phyloP scores from a whole-genome alignment of 805 yeast genomes.

The Teunomyces lycoperdinae region DNA sequence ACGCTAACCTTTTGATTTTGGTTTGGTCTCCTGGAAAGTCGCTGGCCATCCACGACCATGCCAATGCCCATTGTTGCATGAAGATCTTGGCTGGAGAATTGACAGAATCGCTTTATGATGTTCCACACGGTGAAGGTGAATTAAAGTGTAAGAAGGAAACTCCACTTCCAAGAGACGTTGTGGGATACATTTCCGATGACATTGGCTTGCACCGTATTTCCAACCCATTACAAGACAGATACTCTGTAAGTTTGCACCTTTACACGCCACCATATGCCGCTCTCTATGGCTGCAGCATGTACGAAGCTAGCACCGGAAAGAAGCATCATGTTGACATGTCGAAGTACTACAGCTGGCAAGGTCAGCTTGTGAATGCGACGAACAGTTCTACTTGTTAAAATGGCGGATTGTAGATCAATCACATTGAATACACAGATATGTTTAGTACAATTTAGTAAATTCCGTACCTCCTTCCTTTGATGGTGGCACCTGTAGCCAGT shows the following conservation, averaged over 20 bases:
- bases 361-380: conserved; percentile 31
- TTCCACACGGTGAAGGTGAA: conserved; percentile 37
- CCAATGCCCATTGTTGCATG: conserved; percentile 74
- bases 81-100: conserved; percentile 61
- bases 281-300: conserved; percentile 51
- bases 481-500: conserved; percentile 80
- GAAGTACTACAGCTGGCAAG: conserved; percentile 61
- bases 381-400: conserved; percentile 10
- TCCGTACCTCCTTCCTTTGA: conserved; percentile 53
- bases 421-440: background rate
- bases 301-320: conserved; percentile 48
- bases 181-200: conserved; percentile 62
- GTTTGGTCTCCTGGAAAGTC: conserved; percentile 71
- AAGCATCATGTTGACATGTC: conserved; percentile 57
- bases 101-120: conserved; percentile 53
- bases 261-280: conserved; percentile 78
- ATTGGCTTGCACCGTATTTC: conserved; percentile 65
- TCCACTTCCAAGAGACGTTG: conserved; percentile 38
- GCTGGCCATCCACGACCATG: conserved; percentile 71
- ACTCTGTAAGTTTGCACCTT: conserved; percentile 63
- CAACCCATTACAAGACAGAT: conserved; percentile 41
- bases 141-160: conserved; percentile 26
- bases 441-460: conserved; percentile 48
- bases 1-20: conserved; percentile 63
- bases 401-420: conserved; percentile 1